Evolutionary conservation across 2,329 filamentous ascomycete species (phyloP).

Genomic region (Aspergillus sp.): DNA sequence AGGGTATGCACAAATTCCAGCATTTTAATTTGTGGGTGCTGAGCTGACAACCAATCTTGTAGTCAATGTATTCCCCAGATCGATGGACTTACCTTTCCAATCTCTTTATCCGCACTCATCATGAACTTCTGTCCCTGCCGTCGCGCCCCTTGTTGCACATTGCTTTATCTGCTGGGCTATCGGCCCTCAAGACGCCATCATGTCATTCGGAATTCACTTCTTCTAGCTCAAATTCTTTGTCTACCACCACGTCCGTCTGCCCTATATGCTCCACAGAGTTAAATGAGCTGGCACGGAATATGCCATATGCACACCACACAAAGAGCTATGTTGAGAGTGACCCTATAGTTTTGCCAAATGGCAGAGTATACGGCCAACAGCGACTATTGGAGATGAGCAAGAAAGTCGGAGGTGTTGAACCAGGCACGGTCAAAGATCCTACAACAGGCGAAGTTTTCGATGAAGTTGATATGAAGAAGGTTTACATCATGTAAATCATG

Average conservation of each 20-base stretch:
- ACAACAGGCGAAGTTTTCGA: conserved; percentile 66
- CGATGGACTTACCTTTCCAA: conserved; percentile 74
- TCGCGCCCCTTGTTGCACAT: conserved; percentile 81
- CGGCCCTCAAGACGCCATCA: conserved; percentile 89
- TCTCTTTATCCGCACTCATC: conserved; percentile 81
- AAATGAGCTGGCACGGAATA: conserved; percentile 79
- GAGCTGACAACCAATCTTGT: conserved; percentile 5
- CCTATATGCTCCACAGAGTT: conserved; percentile 95
- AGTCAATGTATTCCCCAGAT: conserved; percentile 67
- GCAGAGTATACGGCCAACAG: conserved; percentile 74
- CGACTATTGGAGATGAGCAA: conserved; percentile 70
- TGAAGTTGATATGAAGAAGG: conserved; percentile 67
- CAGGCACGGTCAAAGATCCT: conserved; percentile 70
- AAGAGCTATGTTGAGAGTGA: conserved; percentile 91
- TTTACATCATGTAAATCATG: conserved; percentile 70
- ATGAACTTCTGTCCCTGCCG: conserved; percentile 77
- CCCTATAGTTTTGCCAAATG: conserved; percentile 80
- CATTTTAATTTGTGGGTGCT: background rate
- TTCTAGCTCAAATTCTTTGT: conserved; percentile 48
- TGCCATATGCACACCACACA: conserved; percentile 92
- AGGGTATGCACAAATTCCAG: conserved; percentile 40
- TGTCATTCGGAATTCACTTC: conserved; percentile 70
- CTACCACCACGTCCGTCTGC: conserved; percentile 70
- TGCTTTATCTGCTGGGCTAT: conserved; percentile 84
- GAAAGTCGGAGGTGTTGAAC: conserved; percentile 64